Evolutionary conservation across 2,329 filamentous ascomycete species (phyloP), one percentile per base, ranked within the genome.

Genomic region (Arthrocladium fulminans): DNA sequence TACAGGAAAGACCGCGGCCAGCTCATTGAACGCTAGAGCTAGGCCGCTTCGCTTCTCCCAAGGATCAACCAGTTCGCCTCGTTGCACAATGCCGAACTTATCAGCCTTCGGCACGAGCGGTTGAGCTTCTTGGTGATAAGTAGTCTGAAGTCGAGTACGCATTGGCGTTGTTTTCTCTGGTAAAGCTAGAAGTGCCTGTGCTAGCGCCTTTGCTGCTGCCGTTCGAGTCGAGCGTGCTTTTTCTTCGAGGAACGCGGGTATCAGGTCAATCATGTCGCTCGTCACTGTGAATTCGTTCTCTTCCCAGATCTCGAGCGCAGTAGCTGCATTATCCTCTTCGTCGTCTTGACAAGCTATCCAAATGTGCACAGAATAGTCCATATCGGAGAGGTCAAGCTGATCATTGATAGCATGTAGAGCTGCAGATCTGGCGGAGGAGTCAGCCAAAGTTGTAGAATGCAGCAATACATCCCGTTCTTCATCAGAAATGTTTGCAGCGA

Each of bases 261-360:
- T 82, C 57, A 75, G 77, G 49, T 73, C 64, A 6, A 86, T 80
- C 7, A 86, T 77, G 5, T 83, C 74, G 17, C 78, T 70, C 1
- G 79, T 76, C 10, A 90, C 69, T 51, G 83, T 70, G 52, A 97
- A 84, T 6, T 80, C 84, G 62, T 90, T 94, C 61, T 96, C 92
- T 60, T 94, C 88, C 92, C 92, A 98, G 29, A 98, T 95, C 10
- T 90, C 86, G 45, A 75, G 77, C 5, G 86, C 90, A 46, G 94
- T 73, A 39, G 88, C 86, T 7, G 76, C 77, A 59, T 97, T 97
- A 63, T 97, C 89, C 37, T 84, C 80, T 17, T 88, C 80, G 58
- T 94, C 87, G 56, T 98, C 92, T 60, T 98, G 89, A 60, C 83
- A 90, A 37, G 86, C 86, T 35, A 98, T 75, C 88, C 88, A 98